Conservation (phyloP, 106 monocot genomes). For the Posidonia australis region DNA sequence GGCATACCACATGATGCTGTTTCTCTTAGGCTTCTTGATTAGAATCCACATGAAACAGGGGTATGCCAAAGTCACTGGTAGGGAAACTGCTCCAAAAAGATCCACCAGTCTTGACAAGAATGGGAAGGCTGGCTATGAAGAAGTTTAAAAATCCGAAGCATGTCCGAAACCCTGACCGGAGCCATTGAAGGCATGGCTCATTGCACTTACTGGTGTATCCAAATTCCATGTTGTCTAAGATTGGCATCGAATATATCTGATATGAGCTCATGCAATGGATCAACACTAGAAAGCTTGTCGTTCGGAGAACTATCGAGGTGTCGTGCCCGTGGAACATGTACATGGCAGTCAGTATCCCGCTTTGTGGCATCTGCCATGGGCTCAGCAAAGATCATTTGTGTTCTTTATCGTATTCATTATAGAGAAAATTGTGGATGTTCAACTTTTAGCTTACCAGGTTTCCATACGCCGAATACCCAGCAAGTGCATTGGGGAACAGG, state of each 20-base stretch:
- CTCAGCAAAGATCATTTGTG: background rate
- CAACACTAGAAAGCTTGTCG: conserved; percentile 52
- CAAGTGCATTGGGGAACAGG: conserved; percentile 59
- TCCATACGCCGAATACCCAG: conserved; percentile 86
- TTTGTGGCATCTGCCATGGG: background rate
- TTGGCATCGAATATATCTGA: conserved; percentile 88
- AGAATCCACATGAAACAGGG: no score
- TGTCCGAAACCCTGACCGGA: conserved; percentile 35
- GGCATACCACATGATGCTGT: no score
- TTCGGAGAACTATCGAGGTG: conserved; percentile 42
- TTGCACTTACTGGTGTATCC: conserved; percentile 49
- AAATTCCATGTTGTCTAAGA: conserved; percentile 63
- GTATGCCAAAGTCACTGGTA: no score
- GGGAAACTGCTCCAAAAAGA: no score
- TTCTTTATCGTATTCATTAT: background rate
- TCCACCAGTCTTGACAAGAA: no score
- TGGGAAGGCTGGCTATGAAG: conserved; percentile 66
- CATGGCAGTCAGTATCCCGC: conserved; percentile 22
- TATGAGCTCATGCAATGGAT: conserved; percentile 65
- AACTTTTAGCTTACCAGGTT: conserved; percentile 31
- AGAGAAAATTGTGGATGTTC: background rate
- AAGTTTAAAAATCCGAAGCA: conserved; percentile 42
- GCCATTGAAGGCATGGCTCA: conserved; percentile 64
- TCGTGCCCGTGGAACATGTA: conserved; percentile 47
- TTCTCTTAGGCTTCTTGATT: no score